Conservation (phyloP, 768 basidiomycete species). For the Amanita jacksonii region DNA sequence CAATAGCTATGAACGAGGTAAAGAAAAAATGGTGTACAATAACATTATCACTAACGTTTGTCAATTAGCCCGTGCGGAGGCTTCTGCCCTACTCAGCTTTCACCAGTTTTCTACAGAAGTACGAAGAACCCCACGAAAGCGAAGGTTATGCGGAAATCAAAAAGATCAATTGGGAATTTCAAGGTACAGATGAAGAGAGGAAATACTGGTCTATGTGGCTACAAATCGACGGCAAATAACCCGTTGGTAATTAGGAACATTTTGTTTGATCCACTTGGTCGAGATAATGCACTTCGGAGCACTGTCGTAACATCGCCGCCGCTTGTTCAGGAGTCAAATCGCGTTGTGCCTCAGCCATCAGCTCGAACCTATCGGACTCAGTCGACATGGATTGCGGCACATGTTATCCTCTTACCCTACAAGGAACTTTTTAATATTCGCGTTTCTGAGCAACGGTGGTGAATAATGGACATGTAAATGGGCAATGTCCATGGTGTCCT, state of each 20-base stretch:
- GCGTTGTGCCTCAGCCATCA: constrained; percentile 86
- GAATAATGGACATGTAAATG: constrained; percentile 85
- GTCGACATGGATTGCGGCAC: not conserved
- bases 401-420: constrained; percentile 54
- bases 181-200: constrained; percentile 64
- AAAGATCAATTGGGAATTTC: constrained; percentile 72
- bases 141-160: constrained; percentile 79
- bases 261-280: constrained; percentile 8
- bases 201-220: constrained; percentile 80
- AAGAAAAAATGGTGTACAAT: constrained; percentile 10
- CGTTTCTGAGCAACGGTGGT: constrained; percentile 76
- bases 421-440: constrained; percentile 79
- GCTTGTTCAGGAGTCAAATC: constrained; percentile 89
- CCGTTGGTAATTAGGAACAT: not conserved
- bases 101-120: constrained; percentile 44
- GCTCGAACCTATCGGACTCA: constrained; percentile 52
- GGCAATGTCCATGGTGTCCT: constrained; percentile 45
- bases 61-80: constrained; percentile 36
- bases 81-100: constrained; percentile 54
- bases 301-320: constrained; percentile 48
- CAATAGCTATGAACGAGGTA: constrained; percentile 33
- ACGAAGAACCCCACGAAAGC: constrained; percentile 50
- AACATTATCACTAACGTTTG: not conserved
- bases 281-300: constrained; percentile 51
- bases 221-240: constrained; percentile 63